phyloP scores from a whole-genome alignment of 768 basidiomycete species.

The Boletus insuetus region DNA sequence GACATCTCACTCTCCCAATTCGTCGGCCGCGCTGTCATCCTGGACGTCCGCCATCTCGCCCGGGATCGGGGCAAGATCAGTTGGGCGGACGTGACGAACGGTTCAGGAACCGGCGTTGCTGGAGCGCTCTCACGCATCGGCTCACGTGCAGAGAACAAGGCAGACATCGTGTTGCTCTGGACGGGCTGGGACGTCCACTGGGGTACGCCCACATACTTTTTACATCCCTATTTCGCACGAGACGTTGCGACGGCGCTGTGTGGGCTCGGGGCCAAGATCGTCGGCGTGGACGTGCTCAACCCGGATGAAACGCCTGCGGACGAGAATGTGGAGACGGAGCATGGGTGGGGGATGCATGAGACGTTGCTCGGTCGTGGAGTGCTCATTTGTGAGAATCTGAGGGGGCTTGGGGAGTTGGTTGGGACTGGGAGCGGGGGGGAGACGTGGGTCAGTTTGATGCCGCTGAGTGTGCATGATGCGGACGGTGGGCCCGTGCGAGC shows the following conservation, averaged over 20 bases:
- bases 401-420: constrained; percentile 45
- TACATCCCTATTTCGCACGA: constrained; percentile 62
- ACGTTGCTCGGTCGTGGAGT: constrained; percentile 57
- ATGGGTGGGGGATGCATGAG: constrained; percentile 53
- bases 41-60: constrained; percentile 50
- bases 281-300: constrained; percentile 64
- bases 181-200: constrained; percentile 69
- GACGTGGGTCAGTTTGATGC: constrained; percentile 53
- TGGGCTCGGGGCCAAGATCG: constrained; percentile 48
- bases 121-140: constrained; percentile 17
- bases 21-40: constrained; percentile 51
- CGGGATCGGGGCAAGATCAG: constrained; percentile 45
- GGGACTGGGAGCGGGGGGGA: constrained; percentile 18
- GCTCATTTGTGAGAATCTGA: constrained; percentile 71
- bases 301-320: constrained; percentile 56
- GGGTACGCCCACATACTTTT: constrained; percentile 47
- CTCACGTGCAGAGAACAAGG: constrained; percentile 25
- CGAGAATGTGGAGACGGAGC: constrained; percentile 7
- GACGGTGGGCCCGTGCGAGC: constrained; percentile 77
- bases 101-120: too few relatives aligned
- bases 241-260: constrained; percentile 51
- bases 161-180: constrained; percentile 50
- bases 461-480: constrained; percentile 52
- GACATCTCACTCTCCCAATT: constrained; percentile 53
- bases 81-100: constrained; percentile 40